A percentile compares a stretch with the other conserved stretches of the same genome.
phyloP scores from a whole-genome alignment of 306 rosid species.

The Betula pendula region DNA sequence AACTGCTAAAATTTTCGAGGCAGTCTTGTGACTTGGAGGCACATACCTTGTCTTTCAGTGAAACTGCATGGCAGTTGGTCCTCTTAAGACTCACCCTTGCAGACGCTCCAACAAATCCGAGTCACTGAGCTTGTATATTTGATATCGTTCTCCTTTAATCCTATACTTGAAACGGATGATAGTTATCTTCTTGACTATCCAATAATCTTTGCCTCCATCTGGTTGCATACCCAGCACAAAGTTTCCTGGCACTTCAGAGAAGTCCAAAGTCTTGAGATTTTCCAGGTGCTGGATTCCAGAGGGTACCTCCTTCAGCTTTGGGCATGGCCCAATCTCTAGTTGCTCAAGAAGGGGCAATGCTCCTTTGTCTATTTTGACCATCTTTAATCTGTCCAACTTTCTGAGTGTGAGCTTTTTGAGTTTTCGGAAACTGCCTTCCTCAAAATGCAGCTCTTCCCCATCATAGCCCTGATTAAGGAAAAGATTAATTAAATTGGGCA shows the following conservation, averaged over 20 bases:
- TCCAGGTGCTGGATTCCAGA: not conserved
- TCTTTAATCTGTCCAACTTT: not conserved
- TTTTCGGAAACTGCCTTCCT: constrained; percentile 2
- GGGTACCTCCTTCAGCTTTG: constrained; percentile 15
- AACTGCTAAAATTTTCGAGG: not conserved
- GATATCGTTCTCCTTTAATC: no score
- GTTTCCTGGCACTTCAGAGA: not conserved
- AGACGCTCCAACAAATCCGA: not conserved
- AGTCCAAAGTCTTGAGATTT: not conserved
- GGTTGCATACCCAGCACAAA: not conserved
- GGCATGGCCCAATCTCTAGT: constrained; percentile 1
- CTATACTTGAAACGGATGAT: no score
- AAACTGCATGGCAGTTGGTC: not conserved
- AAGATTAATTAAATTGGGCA: not conserved
- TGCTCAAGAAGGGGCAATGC: constrained; percentile 12
- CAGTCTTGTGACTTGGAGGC: not conserved
- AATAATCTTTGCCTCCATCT: no score
- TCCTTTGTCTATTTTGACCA: not conserved
- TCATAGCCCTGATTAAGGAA: not conserved
- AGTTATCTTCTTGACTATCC: no score
- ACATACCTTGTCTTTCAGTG: not conserved
- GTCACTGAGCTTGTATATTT: no score
- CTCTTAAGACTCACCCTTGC: not conserved
- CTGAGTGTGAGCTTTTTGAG: not conserved
- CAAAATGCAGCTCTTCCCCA: constrained; percentile 15